phyloP scores from a whole-genome alignment of 1,284 basidiomycete genomes.

The Pyrrhoderma noxium region DNA sequence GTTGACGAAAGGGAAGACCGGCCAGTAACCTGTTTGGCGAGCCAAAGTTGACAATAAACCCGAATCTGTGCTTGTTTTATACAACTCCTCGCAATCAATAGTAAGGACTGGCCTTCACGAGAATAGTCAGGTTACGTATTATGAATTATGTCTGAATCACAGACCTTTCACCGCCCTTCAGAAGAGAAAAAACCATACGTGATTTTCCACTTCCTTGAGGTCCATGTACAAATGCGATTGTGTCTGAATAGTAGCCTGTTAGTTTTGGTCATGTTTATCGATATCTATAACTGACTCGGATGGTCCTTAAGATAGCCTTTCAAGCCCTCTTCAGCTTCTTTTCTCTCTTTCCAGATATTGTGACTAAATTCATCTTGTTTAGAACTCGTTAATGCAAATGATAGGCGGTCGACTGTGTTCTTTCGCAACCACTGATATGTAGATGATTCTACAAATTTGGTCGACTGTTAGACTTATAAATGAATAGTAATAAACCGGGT shows the following conservation, averaged over 20 bases:
- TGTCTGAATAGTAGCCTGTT: constrained; percentile 33
- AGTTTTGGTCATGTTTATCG: background rate
- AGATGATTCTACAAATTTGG: constrained; percentile 40
- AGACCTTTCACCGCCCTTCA: constrained; percentile 56
- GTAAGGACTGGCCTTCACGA: constrained; percentile 64
- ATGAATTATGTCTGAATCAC: constrained; percentile 2
- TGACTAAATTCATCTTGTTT: constrained; percentile 1
- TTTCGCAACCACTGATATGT: constrained; percentile 61
- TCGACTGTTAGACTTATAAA: background rate
- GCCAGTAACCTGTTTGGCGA: constrained; percentile 83
- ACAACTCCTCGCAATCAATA: constrained; percentile 79
- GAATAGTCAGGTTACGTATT: constrained; percentile 2
- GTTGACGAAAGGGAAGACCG: constrained; percentile 84
- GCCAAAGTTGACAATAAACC: constrained; percentile 67
- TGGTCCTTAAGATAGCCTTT: constrained; percentile 66
- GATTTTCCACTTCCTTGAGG: constrained; percentile 90
- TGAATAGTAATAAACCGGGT: background rate
- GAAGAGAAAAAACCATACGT: constrained; percentile 55
- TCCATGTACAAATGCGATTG: constrained; percentile 80
- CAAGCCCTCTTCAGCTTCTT: constrained; percentile 66
- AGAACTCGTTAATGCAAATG: constrained; percentile 23
- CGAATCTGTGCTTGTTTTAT: constrained; percentile 67
- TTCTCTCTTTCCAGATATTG: constrained; percentile 72
- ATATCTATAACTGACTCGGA: constrained; percentile 43
- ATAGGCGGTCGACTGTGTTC: constrained; percentile 48